These are phyloP conservation scores for Chlorella sorokiniana DNA, from an alignment of 139 green algal genomes.

Conservation along the genomic window DNA sequence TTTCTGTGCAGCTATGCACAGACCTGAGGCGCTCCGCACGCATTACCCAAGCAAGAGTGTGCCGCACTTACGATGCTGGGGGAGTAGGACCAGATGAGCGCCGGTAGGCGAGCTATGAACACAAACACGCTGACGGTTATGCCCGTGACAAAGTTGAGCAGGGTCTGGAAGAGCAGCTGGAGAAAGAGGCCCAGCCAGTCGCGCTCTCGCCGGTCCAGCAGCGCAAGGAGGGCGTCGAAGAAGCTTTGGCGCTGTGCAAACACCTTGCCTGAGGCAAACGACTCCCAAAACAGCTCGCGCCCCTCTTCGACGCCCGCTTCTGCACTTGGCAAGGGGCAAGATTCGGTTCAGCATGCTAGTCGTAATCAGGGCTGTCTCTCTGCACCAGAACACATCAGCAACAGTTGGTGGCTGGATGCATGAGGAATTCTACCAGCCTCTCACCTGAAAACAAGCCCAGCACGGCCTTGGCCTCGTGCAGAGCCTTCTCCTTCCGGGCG, in stretches of 20 bases:
- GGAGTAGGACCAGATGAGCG: constrained; percentile 49
- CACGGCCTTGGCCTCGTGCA: constrained; percentile 46
- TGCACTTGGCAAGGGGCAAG: neutral
- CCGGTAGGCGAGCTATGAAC: constrained; percentile 54
- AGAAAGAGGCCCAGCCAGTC: constrained; percentile 59
- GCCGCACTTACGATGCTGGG: constrained; percentile 28
- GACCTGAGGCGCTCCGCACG: too few relatives aligned
- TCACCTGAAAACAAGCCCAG: constrained; percentile 57
- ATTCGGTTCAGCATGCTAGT: neutral
- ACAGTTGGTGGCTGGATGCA: neutral
- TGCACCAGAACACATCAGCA: neutral
- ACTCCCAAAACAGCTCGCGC: constrained; percentile 46
- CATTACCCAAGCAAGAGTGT: neutral
- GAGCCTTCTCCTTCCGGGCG: neutral
- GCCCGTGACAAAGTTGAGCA: constrained; percentile 35
- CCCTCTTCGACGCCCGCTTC: constrained; percentile 57
- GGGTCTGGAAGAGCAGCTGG: constrained; percentile 31
- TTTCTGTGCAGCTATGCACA: neutral
- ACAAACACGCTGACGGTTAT: constrained; percentile 52
- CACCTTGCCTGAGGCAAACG: constrained; percentile 60
- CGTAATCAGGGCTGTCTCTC: too few relatives aligned
- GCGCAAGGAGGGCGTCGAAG: constrained; percentile 52
- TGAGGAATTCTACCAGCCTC: neutral
- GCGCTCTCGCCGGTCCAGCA: constrained; percentile 40
- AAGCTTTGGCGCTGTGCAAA: constrained; percentile 63